Percentiles rank a stretch among this genome's conserved stretches.
phyloP scores from a whole-genome alignment of 805 yeast genomes.

The Starmerella davenportii region DNA sequence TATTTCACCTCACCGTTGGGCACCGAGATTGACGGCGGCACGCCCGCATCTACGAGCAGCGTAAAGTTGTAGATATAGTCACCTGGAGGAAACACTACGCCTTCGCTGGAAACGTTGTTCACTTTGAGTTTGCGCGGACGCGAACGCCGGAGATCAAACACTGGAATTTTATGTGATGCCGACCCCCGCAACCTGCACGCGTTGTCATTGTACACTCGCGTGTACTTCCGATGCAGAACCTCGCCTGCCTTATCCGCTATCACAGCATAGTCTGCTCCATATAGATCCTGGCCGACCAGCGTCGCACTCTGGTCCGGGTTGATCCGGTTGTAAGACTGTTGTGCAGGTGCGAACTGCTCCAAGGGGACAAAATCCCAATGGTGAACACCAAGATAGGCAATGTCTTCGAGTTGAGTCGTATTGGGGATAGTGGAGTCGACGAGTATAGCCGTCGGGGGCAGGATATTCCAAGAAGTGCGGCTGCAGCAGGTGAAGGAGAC shows the following conservation, averaged over 20 bases:
- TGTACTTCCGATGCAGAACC: conserved; percentile 10
- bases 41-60: conserved; percentile 54
- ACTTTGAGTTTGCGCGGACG: conserved; percentile 15
- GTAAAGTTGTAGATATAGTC: conserved; percentile 74
- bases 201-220: conserved; percentile 8
- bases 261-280: conserved; percentile 22
- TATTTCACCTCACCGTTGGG: conserved; percentile 60
- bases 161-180: conserved; percentile 11
- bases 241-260: conserved; percentile 10
- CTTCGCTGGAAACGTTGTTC: conserved; percentile 11
- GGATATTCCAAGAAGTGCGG: conserved; percentile 85
- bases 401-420: conserved; percentile 21
- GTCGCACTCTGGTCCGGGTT: conserved; percentile 16
- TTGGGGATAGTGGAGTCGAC: conserved; percentile 18
- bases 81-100: conserved; percentile 43
- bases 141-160: conserved; percentile 12
- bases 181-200: conserved; percentile 9
- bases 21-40: conserved; percentile 53
- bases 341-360: conserved; percentile 15
- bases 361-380: conserved; percentile 23
- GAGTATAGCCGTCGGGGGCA: conserved; percentile 16
- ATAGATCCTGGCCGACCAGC: conserved; percentile 19
- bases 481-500: conserved; percentile 49
- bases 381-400: conserved; percentile 19
- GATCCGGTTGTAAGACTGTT: conserved; percentile 6